phyloP scores from a whole-genome alignment of 2,329 filamentous ascomycete species.

The Onygenales sp. region DNA sequence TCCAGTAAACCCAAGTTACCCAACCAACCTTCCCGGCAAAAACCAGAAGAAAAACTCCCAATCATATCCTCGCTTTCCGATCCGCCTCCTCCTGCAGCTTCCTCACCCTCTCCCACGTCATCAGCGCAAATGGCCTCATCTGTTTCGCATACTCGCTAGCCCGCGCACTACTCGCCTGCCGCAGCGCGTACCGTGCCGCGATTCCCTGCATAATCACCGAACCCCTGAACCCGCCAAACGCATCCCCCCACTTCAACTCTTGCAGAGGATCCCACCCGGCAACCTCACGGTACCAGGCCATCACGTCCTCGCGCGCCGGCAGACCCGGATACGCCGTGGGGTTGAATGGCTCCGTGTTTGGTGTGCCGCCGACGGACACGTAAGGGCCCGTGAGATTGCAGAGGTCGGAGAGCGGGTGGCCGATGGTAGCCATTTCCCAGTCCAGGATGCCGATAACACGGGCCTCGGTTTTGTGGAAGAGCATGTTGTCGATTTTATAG shows the following conservation, averaged over 20 bases:
- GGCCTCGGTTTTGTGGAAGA: conserved; percentile 82
- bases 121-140: conserved; percentile 63
- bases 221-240: conserved; percentile 51
- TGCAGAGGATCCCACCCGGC: conserved; percentile 61
- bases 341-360: conserved; percentile 44
- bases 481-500: conserved; percentile 88
- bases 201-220: conserved; percentile 76
- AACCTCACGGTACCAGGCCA: conserved; percentile 57
- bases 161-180: conserved; percentile 82
- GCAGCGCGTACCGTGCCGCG: conserved; percentile 70
- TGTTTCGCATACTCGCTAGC: conserved; percentile 63
- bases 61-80: conserved; percentile 37
- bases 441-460: conserved; percentile 88
- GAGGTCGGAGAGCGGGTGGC: conserved; percentile 88
- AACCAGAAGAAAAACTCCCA: conserved; percentile 7
- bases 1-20: too few relatives aligned
- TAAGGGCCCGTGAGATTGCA: conserved; percentile 58
- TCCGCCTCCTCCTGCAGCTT: conserved; percentile 32
- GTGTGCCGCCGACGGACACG: conserved; percentile 25
- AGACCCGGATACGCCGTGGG: conserved; percentile 58
- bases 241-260: conserved; percentile 53
- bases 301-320: conserved; percentile 48
- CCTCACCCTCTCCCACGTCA: conserved; percentile 66
- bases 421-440: conserved; percentile 97
- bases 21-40: too few relatives aligned